Evolutionary conservation across 2,329 filamentous ascomycete genomes (phyloP).

Genomic region (Colletotrichum simmondsii): DNA sequence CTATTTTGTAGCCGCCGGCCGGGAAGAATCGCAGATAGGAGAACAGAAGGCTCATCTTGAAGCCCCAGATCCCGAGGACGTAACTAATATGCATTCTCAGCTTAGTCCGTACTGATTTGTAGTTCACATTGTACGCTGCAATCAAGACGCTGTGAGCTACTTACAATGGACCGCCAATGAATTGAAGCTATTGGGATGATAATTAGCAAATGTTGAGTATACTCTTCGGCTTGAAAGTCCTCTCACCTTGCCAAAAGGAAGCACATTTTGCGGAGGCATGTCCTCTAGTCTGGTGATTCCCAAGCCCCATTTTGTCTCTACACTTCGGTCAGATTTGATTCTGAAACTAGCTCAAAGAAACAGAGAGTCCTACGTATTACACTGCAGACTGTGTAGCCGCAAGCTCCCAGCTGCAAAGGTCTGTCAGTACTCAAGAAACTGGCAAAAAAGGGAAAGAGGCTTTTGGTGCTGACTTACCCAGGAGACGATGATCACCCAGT

Average conservation of each 20-base stretch:
- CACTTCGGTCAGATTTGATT: neutral
- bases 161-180: conserved; percentile 54
- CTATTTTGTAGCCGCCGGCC: conserved; percentile 44
- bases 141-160: conserved; percentile 21
- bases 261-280: conserved; percentile 49
- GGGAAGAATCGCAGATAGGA: conserved; percentile 58
- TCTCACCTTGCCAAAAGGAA: conserved; percentile 47
- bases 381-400: conserved; percentile 48
- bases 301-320: conserved; percentile 57
- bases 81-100: conserved; percentile 43
- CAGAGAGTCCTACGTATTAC: conserved; percentile 45
- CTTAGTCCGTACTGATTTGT: neutral
- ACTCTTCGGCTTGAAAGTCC: fast-evolving
- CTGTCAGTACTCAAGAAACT: neutral
- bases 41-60: conserved; percentile 57
- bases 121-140: too few relatives aligned
- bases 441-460: neutral
- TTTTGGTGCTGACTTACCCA: conserved; percentile 39
- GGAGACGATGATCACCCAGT: conserved; percentile 36
- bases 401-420: conserved; percentile 40
- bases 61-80: conserved; percentile 53
- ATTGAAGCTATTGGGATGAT: conserved; percentile 44
- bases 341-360: neutral
- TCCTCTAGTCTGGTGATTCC: conserved; percentile 47
- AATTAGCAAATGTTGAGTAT: neutral